Base-by-base conservation (phyloP, 176 grass and related monocot genomes). In the Oryza brachyantha region DNA sequence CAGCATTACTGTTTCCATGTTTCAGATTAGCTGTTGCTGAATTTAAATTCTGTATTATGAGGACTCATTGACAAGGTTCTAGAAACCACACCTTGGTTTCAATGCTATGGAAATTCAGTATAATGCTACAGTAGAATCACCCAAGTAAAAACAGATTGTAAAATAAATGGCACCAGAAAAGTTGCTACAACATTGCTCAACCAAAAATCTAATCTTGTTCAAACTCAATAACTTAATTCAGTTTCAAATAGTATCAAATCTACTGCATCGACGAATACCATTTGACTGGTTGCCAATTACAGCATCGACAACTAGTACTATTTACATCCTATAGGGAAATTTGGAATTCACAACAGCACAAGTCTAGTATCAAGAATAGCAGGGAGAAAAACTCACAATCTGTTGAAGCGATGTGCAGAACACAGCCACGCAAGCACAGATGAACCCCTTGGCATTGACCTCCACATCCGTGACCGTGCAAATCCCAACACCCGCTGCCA, bases 391-490 rank as follows among this genome's bases (percentile, higher is more conserved):
- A 43, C 91, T 88, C 78, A 97, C 94, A 86, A 97, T 97, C 71
- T 94, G 94, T 54, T 97, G 94, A 63, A 97, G 87, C 25, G 91
- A 97, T 11, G 94, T 94, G 82, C 94, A 97, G 80, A 92, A 90
- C 9, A 94, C 91, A 67, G 94, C 94, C 0, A 97, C 91, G 19
- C 89, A 94, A 2, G 94, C 94, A 63, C 89, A 92, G 21, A 94
- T 59, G 69, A 97, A 90, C 8, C 94, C 94, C 85, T 92, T 97
- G n/a, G 82, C 46, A 62, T 94, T 97, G 72, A 97, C 88, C 79
- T 97, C 91, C 21, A 94, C 91, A 31, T 97, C 94, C 3, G 94
- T 94, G 55, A 94, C 79, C 0, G 94, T 94, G 83, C 94, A 97
- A 88, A 97, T 84, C 63, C 94, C 91, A 16, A 94, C 94, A 29